A percentile compares a stretch with the other conserved stretches of the same genome.
These are phyloP conservation scores for Pyronema domesticum DNA, from an alignment of 495 filamentous ascomycete species.

Conservation along the genomic window DNA sequence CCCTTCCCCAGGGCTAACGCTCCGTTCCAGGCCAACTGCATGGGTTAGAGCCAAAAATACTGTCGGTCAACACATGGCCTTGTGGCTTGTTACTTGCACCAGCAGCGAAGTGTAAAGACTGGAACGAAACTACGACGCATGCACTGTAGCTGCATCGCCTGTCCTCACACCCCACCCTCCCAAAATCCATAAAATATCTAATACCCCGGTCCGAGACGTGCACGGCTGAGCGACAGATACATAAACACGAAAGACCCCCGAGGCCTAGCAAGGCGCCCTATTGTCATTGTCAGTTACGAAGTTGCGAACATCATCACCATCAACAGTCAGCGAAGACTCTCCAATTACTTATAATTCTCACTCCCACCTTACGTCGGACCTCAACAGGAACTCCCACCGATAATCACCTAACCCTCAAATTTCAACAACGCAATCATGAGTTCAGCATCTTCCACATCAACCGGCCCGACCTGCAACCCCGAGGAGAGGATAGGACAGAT, in stretches of 20 bases:
- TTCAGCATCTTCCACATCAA: conserved; percentile 22
- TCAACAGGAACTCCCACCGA: neutral
- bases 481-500: conserved; percentile 78
- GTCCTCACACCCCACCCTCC: neutral
- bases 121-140: neutral
- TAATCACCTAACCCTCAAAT: neutral
- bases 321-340: too few relatives aligned
- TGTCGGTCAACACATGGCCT: neutral
- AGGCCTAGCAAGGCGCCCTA: neutral
- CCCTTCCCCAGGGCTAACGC: neutral
- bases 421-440: conserved; percentile 18
- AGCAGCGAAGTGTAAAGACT: neutral
- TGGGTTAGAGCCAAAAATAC: conserved; percentile 4
- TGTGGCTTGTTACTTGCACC: neutral
- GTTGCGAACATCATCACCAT: too few relatives aligned
- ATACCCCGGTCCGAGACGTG: neutral
- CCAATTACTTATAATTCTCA: too few relatives aligned
- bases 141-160: neutral
- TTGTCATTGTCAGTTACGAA: neutral
- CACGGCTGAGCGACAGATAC: conserved; percentile 3
- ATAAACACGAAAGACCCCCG: neutral
- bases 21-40: conserved; percentile 2
- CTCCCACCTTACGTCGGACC: too few relatives aligned
- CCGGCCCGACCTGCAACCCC: conserved; percentile 29
- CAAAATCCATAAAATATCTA: neutral